phyloP scores from a whole-genome alignment of 352 stramenopile species.

The Globisporangium emineosum region DNA sequence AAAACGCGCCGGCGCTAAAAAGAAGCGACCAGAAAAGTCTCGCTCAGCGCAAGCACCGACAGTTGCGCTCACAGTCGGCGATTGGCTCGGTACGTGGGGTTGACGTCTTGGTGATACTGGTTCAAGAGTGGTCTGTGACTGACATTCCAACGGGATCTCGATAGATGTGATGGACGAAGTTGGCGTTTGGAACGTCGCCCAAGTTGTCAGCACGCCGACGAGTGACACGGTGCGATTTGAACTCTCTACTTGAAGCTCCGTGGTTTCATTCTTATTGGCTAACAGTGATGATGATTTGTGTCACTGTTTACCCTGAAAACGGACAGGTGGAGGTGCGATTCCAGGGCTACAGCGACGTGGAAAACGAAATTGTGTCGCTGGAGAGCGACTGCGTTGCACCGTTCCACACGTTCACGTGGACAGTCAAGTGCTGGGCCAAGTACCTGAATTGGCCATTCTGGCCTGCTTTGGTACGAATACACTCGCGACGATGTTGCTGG shows the following conservation, averaged over 20 bases:
- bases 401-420: conserved; percentile 69
- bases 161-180: conserved; percentile 15
- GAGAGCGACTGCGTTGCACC: conserved; percentile 51
- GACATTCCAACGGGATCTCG: neutral
- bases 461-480: conserved; percentile 43
- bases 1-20: conserved; percentile 4
- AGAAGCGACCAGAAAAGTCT: neutral
- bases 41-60: neutral
- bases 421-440: conserved; percentile 72
- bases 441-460: conserved; percentile 70
- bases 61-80: conserved; percentile 8
- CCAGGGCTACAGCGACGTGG: conserved; percentile 45
- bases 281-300: neutral
- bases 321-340: conserved; percentile 36
- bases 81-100: conserved; percentile 11
- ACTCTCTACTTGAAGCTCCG: neutral
- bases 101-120: neutral
- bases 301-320: neutral
- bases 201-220: neutral
- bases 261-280: neutral
- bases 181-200: conserved; percentile 12
- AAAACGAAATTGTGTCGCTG: conserved; percentile 51
- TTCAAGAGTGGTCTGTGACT: neutral
- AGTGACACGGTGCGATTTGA: neutral
- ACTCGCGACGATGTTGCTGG: neutral